phyloP scores from a whole-genome alignment of 495 filamentous ascomycete genomes.

The Hapsidospora chrysogenum region DNA sequence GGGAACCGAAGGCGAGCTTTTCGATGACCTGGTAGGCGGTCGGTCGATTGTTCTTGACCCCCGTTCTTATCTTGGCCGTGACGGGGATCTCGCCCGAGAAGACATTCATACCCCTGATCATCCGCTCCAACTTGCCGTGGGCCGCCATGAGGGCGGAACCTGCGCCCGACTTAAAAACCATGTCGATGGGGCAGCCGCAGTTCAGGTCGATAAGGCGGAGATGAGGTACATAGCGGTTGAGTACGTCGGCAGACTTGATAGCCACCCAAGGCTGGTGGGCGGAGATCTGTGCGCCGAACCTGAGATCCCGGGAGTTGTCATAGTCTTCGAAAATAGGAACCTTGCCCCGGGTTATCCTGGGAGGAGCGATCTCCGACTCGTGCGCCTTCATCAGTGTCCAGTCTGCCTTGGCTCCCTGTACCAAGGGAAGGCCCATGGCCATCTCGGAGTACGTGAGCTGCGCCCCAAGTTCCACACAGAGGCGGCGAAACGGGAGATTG shows the following conservation, averaged over 20 bases:
- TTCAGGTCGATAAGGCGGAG: slow-evolving; percentile 86
- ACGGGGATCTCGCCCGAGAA: slow-evolving; percentile 79
- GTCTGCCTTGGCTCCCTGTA: slow-evolving; percentile 83
- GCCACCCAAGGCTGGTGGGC: slow-evolving; percentile 79
- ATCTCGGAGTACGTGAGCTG: slow-evolving; percentile 96
- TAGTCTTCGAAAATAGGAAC: slow-evolving; percentile 47
- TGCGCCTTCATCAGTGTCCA: slow-evolving; percentile 92
- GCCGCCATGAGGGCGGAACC: slow-evolving; percentile 89
- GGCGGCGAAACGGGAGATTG: slow-evolving; percentile 87
- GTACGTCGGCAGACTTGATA: slow-evolving; percentile 67
- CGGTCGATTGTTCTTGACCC: slow-evolving; percentile 61
- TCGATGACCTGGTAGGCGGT: slow-evolving; percentile 69
- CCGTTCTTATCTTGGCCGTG: slow-evolving; percentile 87
- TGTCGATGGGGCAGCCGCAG: slow-evolving; percentile 91
- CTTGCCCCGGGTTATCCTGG: slow-evolving; percentile 30
- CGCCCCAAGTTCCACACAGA: slow-evolving; percentile 81
- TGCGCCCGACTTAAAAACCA: slow-evolving; percentile 70
- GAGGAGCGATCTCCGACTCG: slow-evolving; percentile 56
- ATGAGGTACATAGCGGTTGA: slow-evolving; percentile 58
- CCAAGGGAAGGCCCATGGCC: slow-evolving; percentile 79
- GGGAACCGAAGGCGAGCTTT: slow-evolving; percentile 62
- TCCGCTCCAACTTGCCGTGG: slow-evolving; percentile 71
- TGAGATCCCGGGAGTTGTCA: slow-evolving; percentile 64
- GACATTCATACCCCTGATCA: slow-evolving; percentile 84
- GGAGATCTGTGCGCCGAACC: slow-evolving; percentile 83